Base-by-base conservation (phyloP, 2,329 filamentous ascomycete genomes). In the Talaromyces sp. region DNA sequence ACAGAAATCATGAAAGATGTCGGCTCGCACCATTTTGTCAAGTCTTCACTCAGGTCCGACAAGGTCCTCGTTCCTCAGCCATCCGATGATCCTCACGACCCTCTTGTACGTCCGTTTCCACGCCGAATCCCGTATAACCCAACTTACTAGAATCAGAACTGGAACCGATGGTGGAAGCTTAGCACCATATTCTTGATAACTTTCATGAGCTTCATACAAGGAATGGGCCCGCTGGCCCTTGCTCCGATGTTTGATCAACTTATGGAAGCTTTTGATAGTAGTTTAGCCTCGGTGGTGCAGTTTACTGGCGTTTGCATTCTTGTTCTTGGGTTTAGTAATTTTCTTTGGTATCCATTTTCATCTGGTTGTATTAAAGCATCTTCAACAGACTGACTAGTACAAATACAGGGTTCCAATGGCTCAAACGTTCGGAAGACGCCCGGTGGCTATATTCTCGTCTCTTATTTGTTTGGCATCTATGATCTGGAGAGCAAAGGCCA, bases 21-120 rank as follows among this genome's bases (percentile, higher is more conserved):
- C 41, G 84, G 84, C 21, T 75, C 76, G 1, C 84, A 86, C 71
- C 85, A 87, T 70, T 88, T 88, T 66, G 84, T 88, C 67, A 88
- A 87, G 62, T 70, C 74, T 66, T 76, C 78, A 24, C 69, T 71
- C 21, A 67, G 69, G 27, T 71, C 73, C 24, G 69, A 71, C 24
- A 74, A 78, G 35, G 80, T 81, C 17, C 71, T 83, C n/a, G 79
- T 82, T 10, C 81, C 81, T 27, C 81, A 83, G 63, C 81, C 81
- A 6, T 80, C 78, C 0, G 70, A 74, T 35, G 72, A 80, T 59
- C 75, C 74, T 9, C 70, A 79, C 66, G 79, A 82, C 69, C 79
- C 79, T 17, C 66, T 81, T 51, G 74, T 76, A 66, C 32, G 31
- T 38, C 11, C 4, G 13, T 11, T 27, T n/a, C 6, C 31, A 38